Evolutionary conservation across 2,329 filamentous ascomycete species (phyloP), one percentile per base, ranked within the genome.

Genomic region (Sclerotinia glacialis): DNA sequence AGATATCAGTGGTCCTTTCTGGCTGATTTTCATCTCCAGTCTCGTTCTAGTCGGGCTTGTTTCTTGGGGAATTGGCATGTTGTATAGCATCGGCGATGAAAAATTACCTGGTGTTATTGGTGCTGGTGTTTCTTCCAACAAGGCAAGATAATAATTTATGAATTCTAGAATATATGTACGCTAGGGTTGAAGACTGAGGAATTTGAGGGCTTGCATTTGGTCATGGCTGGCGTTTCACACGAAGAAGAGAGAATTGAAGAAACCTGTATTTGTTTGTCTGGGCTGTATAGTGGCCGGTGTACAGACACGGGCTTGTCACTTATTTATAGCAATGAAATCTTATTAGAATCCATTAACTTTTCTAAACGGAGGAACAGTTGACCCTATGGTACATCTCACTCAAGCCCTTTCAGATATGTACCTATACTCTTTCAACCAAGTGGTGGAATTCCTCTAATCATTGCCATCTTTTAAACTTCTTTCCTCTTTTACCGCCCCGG

Each of bases 101-200:
- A 90, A 93, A 79, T 82, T 98, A 70, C 95, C 95, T 0, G 93
- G 93, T 73, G 94, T 99, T 11, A 93, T 99, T 78, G 92, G 93
- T n/a, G 95, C 95, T 58, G 95, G 95, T 70, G 94, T 99, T 47
- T 91, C 89, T 71, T 61, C 58, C 28, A 86, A 87, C 44, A 92
- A 89, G 78, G 52, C 71, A 34, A 74, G 75, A 69, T 76, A 73
- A 65, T 60, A 23, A 23, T 40, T 23, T 42, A 46, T 42, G 54
- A 52, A 44, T 34, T 58, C 31, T 50, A 47, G 28, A 60, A 65
- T 21, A 65, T 44, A 60, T 65, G 64, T 65, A 65, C 26, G 56
- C 55, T 65, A 52, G 42, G 54, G 31, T 61, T 28, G 28, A 61
- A 61, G 58, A 26, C n/a, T 53, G 46, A 37, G 56, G 47, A 31